Percentiles rank a stretch among this genome's conserved stretches.
phyloP scores from a whole-genome alignment of 2,329 filamentous ascomycete species.

The Sordariomycetes sp. region DNA sequence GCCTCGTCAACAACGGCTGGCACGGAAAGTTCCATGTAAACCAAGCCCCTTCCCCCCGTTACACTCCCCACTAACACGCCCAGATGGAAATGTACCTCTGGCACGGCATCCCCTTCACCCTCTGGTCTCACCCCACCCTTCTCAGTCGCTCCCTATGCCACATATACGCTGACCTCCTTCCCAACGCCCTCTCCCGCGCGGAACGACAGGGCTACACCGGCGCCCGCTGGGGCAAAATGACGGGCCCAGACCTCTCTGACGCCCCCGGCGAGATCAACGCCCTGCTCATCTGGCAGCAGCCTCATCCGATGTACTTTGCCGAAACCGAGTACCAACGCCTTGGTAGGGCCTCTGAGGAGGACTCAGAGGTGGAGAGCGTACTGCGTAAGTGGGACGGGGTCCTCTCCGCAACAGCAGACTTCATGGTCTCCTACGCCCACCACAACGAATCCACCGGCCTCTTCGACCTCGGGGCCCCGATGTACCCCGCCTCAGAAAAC shows the following conservation, averaged over 20 bases:
- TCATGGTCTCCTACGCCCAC: conserved; percentile 45
- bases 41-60: not conserved
- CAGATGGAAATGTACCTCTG: conserved; percentile 39
- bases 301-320: conserved; percentile 46
- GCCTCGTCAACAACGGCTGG: conserved; percentile 31
- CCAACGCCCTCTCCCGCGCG: conserved; percentile 21
- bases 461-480: conserved; percentile 34
- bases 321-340: conserved; percentile 37
- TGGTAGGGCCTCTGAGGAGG: conserved; percentile 19
- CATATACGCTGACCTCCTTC: conserved; percentile 32
- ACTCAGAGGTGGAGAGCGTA: conserved; percentile 10
- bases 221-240: conserved; percentile 27
- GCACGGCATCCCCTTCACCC: conserved; percentile 35
- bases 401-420: conserved; percentile 37
- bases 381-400: conserved; percentile 38
- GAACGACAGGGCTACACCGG: conserved; percentile 25
- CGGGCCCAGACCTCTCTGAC: conserved; percentile 32
- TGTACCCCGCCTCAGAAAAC: conserved; percentile 38
- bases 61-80: not conserved
- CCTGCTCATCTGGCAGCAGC: conserved; percentile 49
- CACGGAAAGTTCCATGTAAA: conserved; percentile 17
- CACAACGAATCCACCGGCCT: conserved; percentile 33
- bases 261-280: conserved; percentile 48
- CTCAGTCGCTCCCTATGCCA: conserved; percentile 28
- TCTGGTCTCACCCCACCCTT: conserved; percentile 32